These are phyloP conservation scores for Saxispiralis lemnorum DNA, from an alignment of 495 filamentous ascomycete species.

Conservation along the genomic window DNA sequence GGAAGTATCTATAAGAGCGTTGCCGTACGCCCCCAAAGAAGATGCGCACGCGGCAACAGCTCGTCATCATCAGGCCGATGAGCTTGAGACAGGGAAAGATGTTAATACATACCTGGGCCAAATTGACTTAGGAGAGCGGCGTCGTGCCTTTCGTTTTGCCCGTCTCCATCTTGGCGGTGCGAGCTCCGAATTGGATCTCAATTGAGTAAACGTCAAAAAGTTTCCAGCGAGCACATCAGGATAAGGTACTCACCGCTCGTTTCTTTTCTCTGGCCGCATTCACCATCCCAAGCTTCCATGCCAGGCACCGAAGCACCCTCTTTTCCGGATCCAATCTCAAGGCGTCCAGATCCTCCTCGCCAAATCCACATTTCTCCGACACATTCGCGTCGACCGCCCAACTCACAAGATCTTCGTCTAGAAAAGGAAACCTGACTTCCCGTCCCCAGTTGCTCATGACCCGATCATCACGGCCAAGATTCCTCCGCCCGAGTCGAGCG, in stretches of 20 bases:
- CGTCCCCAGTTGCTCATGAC: constrained; percentile 79
- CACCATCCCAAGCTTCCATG: constrained; percentile 52
- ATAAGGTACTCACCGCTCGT: constrained; percentile 41
- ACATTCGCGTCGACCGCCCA: constrained; percentile 61
- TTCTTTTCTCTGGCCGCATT: constrained; percentile 71
- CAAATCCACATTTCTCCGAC: constrained; percentile 76
- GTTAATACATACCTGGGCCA: background rate
- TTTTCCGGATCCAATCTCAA: constrained; percentile 52
- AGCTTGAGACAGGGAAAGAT: background rate
- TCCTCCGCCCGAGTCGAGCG: constrained; percentile 69
- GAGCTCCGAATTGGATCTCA: constrained; percentile 27
- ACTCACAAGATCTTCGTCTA: constrained; percentile 69
- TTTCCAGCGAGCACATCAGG: background rate
- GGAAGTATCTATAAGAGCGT: constrained; percentile 5
- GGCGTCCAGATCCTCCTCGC: constrained; percentile 3
- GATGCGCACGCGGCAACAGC: background rate
- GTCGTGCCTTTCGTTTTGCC: constrained; percentile 26
- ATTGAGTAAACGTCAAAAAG: background rate
- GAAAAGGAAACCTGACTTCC: constrained; percentile 79
- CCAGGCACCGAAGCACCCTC: constrained; percentile 60
- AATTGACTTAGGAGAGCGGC: constrained; percentile 5
- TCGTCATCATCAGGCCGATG: constrained; percentile 2
- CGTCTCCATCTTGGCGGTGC: constrained; percentile 28
- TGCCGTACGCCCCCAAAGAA: background rate
- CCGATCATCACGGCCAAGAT: constrained; percentile 84